Conservation (phyloP, 768 basidiomycete genomes). For the Boletellus ananas region DNA sequence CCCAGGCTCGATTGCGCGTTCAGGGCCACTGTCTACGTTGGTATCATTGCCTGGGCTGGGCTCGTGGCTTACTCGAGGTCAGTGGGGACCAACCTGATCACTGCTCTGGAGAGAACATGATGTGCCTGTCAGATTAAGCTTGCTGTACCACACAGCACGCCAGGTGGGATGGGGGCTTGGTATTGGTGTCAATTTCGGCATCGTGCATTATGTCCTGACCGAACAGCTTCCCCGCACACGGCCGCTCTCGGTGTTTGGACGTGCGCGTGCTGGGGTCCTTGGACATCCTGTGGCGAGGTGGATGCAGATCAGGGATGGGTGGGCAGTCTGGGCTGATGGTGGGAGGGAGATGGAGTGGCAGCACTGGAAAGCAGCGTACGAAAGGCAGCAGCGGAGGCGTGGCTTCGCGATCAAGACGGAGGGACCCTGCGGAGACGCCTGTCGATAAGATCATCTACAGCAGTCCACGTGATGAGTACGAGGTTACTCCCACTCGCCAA, state of each 20-base stretch:
- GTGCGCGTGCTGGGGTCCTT: slow-evolving; percentile 46
- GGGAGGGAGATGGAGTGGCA: slow-evolving; percentile 71
- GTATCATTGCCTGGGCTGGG: slow-evolving; percentile 51
- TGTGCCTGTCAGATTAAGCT: slow-evolving; percentile 46
- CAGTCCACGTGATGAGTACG: neutral
- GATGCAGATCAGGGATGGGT: slow-evolving; percentile 75
- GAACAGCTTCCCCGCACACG: slow-evolving; percentile 54
- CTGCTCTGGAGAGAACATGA: neutral
- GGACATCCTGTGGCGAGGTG: slow-evolving; percentile 55
- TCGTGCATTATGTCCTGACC: slow-evolving; percentile 48
- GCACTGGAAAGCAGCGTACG: slow-evolving; percentile 60
- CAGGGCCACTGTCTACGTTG: slow-evolving; percentile 44
- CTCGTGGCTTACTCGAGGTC: slow-evolving; percentile 80
- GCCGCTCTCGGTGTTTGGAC: slow-evolving; percentile 54
- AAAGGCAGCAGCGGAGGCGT: slow-evolving; percentile 32
- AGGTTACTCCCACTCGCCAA: too few species aligned
- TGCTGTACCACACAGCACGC: slow-evolving; percentile 68
- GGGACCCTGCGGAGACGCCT: too few species aligned
- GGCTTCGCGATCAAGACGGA: too few species aligned
- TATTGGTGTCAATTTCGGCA: slow-evolving; percentile 58
- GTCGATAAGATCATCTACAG: slow-evolving; percentile 5
- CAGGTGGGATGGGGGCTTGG: slow-evolving; percentile 75
- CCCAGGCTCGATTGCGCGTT: slow-evolving; percentile 49
- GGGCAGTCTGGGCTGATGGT: slow-evolving; percentile 78
- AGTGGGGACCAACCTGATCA: slow-evolving; percentile 8